Conservation (phyloP, 2,329 filamentous ascomycete species). For the Zasmidium cellare region DNA sequence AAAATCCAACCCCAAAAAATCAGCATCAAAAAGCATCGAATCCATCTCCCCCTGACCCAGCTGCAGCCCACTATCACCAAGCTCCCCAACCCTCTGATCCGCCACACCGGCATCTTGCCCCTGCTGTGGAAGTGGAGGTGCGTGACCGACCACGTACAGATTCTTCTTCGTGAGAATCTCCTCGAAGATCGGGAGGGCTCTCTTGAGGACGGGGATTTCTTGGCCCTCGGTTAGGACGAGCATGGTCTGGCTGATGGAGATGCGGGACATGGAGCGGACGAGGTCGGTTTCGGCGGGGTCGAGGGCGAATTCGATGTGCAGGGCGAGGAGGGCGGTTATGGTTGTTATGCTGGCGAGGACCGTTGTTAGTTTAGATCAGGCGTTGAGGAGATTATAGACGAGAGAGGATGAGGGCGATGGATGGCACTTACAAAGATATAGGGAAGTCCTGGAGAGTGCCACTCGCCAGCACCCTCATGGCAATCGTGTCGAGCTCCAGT, state of each 20-base stretch:
- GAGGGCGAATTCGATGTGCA: neutral
- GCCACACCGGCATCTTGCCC: neutral
- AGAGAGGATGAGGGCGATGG: too few species aligned
- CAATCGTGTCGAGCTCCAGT: neutral
- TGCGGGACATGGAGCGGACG: neutral
- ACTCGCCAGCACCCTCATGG: neutral
- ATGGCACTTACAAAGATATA: neutral
- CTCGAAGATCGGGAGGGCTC: neutral
- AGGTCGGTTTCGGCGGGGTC: neutral
- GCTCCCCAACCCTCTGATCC: too few species aligned
- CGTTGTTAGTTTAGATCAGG: neutral
- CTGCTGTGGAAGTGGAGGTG: neutral
- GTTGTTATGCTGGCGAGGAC: neutral
- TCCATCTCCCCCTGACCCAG: neutral
- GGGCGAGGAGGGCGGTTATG: neutral
- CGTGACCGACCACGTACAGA: neutral
- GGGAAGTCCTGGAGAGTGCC: neutral
- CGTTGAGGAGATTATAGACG: too few species aligned
- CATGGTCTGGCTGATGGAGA: neutral
- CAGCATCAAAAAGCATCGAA: neutral
- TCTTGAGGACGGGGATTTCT: neutral
- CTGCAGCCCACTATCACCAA: neutral
- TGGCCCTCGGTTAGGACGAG: neutral
- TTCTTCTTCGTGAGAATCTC: neutral
- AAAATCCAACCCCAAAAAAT: neutral